Evolutionary conservation across 306 rosid genomes (phyloP), one percentile per base, ranked within the genome.

Genomic region (Argentina anserina): DNA sequence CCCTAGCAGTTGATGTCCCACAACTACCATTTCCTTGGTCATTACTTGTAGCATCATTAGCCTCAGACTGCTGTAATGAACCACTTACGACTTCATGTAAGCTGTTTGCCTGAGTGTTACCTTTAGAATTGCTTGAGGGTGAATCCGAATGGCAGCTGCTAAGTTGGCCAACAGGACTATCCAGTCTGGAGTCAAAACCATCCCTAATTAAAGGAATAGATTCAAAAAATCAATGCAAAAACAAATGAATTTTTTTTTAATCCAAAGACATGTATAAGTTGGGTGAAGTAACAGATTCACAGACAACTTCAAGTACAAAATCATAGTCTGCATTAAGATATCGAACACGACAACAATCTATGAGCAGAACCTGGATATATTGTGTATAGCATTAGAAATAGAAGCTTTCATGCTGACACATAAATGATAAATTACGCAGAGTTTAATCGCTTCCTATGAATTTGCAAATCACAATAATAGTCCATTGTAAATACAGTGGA

Each of bases 161-260:
- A 47, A 68, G 85, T 82, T 87, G 93, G 77, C 78, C 75, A 76
- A 75, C 85, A 81, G 86, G 73, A 75, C 55, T 73, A 75, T 93
- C 89, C 84, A 83, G 78, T 82, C 85, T 80, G 75, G 86, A 89
- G 84, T 78, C 80, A 78, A 89, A 88, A 31, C 96, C 99, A 73
- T 91, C 97, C 96, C 99, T 94, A 47, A 34, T 43, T 68, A 73
- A 77, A 83, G 78, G 71, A 78, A 82, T 77, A 8, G 61, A 56
- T 75, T 36, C 29, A 75, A 65, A 46, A 70, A 31, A 50, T 56
- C 7, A 14, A 25, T 26, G 46, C 43, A 43, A 50, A 42, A 39
- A 18, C 37, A 17, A 67, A 31, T 50, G 60, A 40, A 53, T n/a
- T 18, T 45, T 15, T 14, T 52, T 39, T 55, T 34, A 39, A 14